Base-by-base conservation (phyloP, 2,329 filamentous ascomycete species). In the Emergomyces pasteurianus region DNA sequence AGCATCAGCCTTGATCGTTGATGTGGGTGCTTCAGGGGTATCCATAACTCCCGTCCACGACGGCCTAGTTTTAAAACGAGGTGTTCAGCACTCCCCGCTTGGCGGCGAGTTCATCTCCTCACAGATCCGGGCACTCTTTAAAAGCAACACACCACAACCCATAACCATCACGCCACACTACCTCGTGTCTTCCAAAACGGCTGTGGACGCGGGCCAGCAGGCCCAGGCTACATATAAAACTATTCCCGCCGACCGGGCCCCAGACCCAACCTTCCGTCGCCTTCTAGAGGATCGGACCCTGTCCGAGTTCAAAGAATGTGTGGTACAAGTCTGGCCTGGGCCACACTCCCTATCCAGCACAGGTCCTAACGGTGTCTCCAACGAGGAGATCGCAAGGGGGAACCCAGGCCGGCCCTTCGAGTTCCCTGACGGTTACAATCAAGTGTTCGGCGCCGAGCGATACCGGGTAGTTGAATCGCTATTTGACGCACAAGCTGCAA, bases 241-340 rank as follows among this genome's bases (percentile, higher is more conserved):
- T 46, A 95, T 90, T 72, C 80, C 70, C 80, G 80, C 72, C 69
- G 82, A 68, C 78, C 76, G 76, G 60, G 77, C 81, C 1, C 83
- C 82, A 0, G 77, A 79, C 67, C 81, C 84, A 34, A 91, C 89
- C 1, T 97, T 92, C 82, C 86, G 88, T 62, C 79, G 81, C 21
- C 86, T 92, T 65, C 87, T 97, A 75, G 92, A 99, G 78, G 94
- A 97, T 74, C 89, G 92, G 59, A 87, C 96, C 49, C 78, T 99
- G 61, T 91, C 90, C 43, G 91, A 96, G 73, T 99, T 95, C 83
- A 99, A 99, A 78, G 95, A 99, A 77, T 95, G 89, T 21, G 90
- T 96, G 18, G 91, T 97, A 34, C 91, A 96, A 76, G 86, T 92
- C 16, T 99, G 94, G 92, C 84, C 85, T 31, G 90, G 90, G 0